Percentiles rank a stretch among this genome's conserved stretches.
These are phyloP conservation scores for Passiflora organensis DNA, from an alignment of 345 rosid species.

Conservation along the genomic window DNA sequence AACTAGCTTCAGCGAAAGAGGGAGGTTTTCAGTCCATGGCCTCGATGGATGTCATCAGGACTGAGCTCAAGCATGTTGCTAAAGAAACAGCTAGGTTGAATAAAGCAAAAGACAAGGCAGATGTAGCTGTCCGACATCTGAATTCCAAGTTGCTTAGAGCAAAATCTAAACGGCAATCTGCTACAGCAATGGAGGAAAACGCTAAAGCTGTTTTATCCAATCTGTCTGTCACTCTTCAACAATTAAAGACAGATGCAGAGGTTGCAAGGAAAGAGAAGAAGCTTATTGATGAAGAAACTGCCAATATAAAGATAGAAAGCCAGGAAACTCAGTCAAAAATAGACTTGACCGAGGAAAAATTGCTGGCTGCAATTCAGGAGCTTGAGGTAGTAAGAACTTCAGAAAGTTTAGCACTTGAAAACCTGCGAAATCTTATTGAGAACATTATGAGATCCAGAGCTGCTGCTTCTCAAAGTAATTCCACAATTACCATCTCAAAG, in stretches of 20 bases:
- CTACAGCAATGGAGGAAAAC: slow-evolving; percentile 47
- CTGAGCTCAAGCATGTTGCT: slow-evolving; percentile 42
- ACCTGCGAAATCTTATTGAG: slow-evolving; percentile 43
- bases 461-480: slow-evolving; percentile 30
- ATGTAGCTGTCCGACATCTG: slow-evolving; percentile 43
- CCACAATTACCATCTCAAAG: slow-evolving; percentile 56
- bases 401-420: slow-evolving; percentile 56
- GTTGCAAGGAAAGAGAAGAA: slow-evolving; percentile 54
- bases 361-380: slow-evolving; percentile 53
- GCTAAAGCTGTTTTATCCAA: slow-evolving; percentile 42
- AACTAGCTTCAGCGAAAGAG: slow-evolving; percentile 45
- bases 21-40: slow-evolving; percentile 56
- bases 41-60: slow-evolving; percentile 62
- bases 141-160: slow-evolving; percentile 71
- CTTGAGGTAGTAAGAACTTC: slow-evolving; percentile 49
- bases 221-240: slow-evolving; percentile 50
- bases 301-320: slow-evolving; percentile 36
- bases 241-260: slow-evolving; percentile 52
- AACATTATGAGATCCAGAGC: slow-evolving; percentile 44
- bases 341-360: slow-evolving; percentile 46
- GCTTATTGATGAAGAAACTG: slow-evolving; percentile 42
- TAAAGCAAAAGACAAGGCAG: slow-evolving; percentile 43
- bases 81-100: slow-evolving; percentile 45
- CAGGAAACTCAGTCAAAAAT: slow-evolving; percentile 45
- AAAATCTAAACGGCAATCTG: slow-evolving; percentile 55